phyloP scores from a whole-genome alignment of 345 rosid species.

The Mercurialis annua region DNA sequence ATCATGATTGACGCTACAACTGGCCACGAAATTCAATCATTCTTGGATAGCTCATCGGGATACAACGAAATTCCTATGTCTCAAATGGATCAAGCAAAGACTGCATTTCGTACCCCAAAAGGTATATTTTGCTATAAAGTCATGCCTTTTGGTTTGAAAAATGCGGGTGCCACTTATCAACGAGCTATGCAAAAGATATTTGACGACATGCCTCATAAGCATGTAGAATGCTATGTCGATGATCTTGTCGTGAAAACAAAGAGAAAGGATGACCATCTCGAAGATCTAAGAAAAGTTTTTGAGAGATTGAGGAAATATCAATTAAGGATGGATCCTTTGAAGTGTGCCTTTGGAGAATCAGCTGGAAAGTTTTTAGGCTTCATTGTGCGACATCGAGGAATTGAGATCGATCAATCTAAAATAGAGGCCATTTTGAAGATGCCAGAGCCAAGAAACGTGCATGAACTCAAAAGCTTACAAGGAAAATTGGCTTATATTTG shows the following conservation, averaged over 20 bases:
- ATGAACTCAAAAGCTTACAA: neutral
- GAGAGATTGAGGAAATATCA: too few relatives aligned
- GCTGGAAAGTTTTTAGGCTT: slow-evolving; percentile 4
- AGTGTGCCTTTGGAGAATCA: slow-evolving; percentile 7
- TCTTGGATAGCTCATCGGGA: neutral
- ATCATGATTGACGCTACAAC: too few relatives aligned
- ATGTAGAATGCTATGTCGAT: slow-evolving; percentile 17
- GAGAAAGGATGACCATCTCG: neutral
- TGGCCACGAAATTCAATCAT: neutral
- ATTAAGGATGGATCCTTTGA: too few relatives aligned
- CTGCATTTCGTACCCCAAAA: neutral
- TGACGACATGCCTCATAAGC: neutral
- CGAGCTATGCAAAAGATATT: slow-evolving; percentile 11
- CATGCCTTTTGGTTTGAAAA: slow-evolving; percentile 10
- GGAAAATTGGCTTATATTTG: neutral
- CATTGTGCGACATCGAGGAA: neutral
- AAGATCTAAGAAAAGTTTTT: neutral
- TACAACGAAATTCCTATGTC: neutral
- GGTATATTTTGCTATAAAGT: slow-evolving; percentile 3
- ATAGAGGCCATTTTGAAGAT: neutral
- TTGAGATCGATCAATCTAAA: slow-evolving; percentile 11
- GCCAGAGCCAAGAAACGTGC: neutral
- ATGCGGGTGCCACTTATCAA: slow-evolving; percentile 5
- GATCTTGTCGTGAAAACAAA: neutral
- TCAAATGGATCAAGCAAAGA: neutral